Evolutionary conservation across 1,284 basidiomycete species (phyloP).

Genomic region (Irpex sp.): DNA sequence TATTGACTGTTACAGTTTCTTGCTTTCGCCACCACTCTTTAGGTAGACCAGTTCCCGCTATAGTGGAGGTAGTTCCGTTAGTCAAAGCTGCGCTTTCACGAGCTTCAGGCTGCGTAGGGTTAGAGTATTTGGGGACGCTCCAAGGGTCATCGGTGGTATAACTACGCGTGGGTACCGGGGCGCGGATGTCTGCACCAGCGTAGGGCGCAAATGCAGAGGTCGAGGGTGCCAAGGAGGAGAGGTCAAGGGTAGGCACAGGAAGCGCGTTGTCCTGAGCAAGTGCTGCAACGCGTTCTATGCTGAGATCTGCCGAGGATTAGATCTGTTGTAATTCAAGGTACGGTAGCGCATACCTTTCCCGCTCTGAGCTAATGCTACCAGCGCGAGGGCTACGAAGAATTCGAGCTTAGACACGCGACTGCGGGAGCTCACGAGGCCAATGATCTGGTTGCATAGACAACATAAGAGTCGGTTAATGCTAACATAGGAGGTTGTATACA

Average conservation of each 20-base stretch:
- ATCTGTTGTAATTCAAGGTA: constrained; percentile 2
- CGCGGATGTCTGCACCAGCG: constrained; percentile 34
- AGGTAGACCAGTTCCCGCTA: constrained; percentile 70
- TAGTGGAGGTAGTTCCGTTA: constrained; percentile 51
- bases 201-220: constrained; percentile 49
- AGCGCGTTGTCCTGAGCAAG: constrained; percentile 68
- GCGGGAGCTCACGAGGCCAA: constrained; percentile 75
- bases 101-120: constrained; percentile 11
- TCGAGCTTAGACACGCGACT: constrained; percentile 79
- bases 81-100: constrained; percentile 27
- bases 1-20: constrained; percentile 65
- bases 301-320: constrained; percentile 50
- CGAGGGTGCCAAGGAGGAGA: constrained; percentile 45
- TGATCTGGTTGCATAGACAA: constrained; percentile 51
- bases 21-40: constrained; percentile 83
- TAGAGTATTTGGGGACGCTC: constrained; percentile 38
- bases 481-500: not conserved
- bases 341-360: constrained; percentile 55
- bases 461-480: not conserved
- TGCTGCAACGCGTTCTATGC: constrained; percentile 78
- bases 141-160: constrained; percentile 74
- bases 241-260: constrained; percentile 65
- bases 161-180: constrained; percentile 35
- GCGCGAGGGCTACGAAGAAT: constrained; percentile 84
- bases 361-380: constrained; percentile 82